These are phyloP conservation scores for Colletotrichum sp. DNA, from an alignment of 2,329 filamentous ascomycete genomes.

Conservation along the genomic window DNA sequence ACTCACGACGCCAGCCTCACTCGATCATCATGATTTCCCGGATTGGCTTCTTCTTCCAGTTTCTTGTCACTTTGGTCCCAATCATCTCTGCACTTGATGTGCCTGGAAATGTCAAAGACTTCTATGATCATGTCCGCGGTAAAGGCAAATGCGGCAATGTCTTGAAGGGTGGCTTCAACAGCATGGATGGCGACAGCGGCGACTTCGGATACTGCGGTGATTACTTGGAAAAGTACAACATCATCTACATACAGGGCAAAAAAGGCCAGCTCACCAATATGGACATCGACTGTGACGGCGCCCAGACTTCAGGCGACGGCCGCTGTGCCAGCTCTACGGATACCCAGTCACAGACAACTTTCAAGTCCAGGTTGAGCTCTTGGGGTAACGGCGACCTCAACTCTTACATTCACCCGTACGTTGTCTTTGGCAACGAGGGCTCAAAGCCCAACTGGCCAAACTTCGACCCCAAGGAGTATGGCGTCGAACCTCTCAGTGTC, in stretches of 20 bases:
- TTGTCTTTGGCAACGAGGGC: slow-evolving; percentile 53
- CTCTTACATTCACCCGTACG: slow-evolving; percentile 50
- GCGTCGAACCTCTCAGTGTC: slow-evolving; percentile 50
- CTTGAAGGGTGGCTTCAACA: slow-evolving; percentile 46
- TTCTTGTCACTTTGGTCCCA: background rate
- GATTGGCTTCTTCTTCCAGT: background rate
- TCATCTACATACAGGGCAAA: slow-evolving; percentile 54
- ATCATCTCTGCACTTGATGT: slow-evolving; percentile 32
- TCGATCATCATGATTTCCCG: background rate
- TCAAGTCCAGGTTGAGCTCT: slow-evolving; percentile 40
- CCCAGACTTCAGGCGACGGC: slow-evolving; percentile 46
- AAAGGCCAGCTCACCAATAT: slow-evolving; percentile 53
- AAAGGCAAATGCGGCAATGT: slow-evolving; percentile 41
- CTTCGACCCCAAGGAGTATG: slow-evolving; percentile 39
- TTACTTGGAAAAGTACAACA: slow-evolving; percentile 39
- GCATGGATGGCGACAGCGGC: slow-evolving; percentile 37
- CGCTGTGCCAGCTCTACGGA: slow-evolving; percentile 49
- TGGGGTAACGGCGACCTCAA: slow-evolving; percentile 47
- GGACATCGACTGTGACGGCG: slow-evolving; percentile 65
- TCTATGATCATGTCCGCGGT: slow-evolving; percentile 44
- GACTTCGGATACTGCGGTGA: slow-evolving; percentile 53
- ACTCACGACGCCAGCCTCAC: background rate
- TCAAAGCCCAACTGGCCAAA: slow-evolving; percentile 28
- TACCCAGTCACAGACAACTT: slow-evolving; percentile 53
- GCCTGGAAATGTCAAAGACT: slow-evolving; percentile 43